phyloP scores from a whole-genome alignment of 441 rosid genomes.

The Jatropha podagrica region DNA sequence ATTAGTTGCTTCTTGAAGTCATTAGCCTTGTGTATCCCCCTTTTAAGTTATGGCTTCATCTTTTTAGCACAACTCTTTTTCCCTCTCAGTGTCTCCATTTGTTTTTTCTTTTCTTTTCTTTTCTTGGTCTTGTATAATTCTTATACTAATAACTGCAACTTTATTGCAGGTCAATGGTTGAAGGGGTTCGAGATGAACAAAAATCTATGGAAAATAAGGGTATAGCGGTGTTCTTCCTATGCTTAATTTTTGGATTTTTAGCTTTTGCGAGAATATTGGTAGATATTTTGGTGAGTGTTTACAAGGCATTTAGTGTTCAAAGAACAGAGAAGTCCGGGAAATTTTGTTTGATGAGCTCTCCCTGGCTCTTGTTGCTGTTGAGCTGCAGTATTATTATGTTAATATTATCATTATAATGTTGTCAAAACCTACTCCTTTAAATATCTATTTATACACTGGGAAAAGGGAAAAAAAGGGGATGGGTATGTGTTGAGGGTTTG shows the following conservation, averaged over 20 bases:
- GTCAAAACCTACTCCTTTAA: neutral
- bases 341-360: conserved; percentile 57
- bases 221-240: conserved; percentile 47
- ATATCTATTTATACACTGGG: too few species aligned
- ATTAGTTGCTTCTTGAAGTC: neutral
- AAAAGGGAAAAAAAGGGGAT: neutral
- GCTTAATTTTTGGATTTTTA: conserved; percentile 52
- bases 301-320: conserved; percentile 27
- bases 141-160: conserved; percentile 6
- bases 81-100: neutral
- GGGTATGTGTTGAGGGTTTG: neutral
- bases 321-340: conserved; percentile 42
- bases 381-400: conserved; percentile 50
- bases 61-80: neutral
- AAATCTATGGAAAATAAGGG: conserved; percentile 70
- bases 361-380: conserved; percentile 59
- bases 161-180: conserved; percentile 53
- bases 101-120: neutral
- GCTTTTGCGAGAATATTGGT: conserved; percentile 48
- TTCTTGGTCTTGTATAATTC: neutral
- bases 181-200: conserved; percentile 49
- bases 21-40: too few species aligned
- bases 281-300: conserved; percentile 45
- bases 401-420: conserved; percentile 47
- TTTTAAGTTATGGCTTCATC: neutral